Evolutionary conservation across 768 basidiomycete genomes (phyloP).

Genomic region (Tulasnella sp.): DNA sequence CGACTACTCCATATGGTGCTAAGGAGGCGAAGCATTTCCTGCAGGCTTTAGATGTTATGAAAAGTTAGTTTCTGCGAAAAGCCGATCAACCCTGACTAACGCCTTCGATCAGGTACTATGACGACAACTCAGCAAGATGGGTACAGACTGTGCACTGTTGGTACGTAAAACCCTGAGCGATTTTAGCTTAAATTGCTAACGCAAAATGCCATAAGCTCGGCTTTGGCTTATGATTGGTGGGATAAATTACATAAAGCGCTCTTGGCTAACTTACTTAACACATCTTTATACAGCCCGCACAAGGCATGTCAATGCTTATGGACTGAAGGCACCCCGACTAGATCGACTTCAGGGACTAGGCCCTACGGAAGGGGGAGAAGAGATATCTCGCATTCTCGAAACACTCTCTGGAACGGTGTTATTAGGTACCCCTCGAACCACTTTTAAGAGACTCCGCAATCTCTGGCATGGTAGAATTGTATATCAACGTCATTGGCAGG

Average conservation of each 20-base stretch:
- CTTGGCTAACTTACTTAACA: not conserved
- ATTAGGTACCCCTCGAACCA: not conserved
- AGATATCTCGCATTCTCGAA: too few relatives aligned
- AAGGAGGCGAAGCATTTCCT: constrained; percentile 2
- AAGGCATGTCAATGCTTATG: constrained; percentile 11
- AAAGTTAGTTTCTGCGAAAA: not conserved
- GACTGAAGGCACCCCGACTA: not conserved
- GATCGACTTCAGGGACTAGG: constrained; percentile 9
- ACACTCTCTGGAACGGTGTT: not conserved
- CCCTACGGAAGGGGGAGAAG: too few relatives aligned
- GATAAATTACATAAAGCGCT: not conserved
- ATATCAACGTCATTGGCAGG: constrained; percentile 7
- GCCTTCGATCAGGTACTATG: too few relatives aligned
- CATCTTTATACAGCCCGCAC: constrained; percentile 1
- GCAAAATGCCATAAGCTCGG: too few relatives aligned
- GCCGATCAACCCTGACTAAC: too few relatives aligned
- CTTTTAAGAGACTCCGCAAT: not conserved
- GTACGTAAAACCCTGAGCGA: too few relatives aligned
- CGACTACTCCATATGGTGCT: not conserved
- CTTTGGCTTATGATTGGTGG: constrained; percentile 10
- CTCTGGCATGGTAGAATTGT: constrained; percentile 9
- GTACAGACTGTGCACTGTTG: not conserved
- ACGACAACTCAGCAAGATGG: not conserved
- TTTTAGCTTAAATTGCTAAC: too few relatives aligned
- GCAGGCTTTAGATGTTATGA: not conserved